Conservation (phyloP, 306 rosid genomes). For the Cajanus cajan region DNA sequence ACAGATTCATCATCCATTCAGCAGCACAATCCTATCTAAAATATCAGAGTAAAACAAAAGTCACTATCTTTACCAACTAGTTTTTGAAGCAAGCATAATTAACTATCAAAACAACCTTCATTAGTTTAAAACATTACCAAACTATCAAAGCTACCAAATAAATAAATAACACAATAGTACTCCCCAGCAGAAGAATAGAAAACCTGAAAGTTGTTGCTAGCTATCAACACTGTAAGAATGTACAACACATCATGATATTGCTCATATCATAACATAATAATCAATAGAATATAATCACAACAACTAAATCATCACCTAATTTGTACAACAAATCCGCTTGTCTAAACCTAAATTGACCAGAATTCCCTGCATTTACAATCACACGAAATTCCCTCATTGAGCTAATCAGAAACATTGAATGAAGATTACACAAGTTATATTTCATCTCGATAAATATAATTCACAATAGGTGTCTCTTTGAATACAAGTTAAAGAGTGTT, state of each 20-base stretch:
- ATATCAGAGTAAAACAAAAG: neutral
- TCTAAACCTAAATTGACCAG: neutral
- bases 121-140: neutral
- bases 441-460: neutral
- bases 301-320: slow-evolving; percentile 20
- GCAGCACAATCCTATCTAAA: neutral
- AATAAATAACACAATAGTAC: neutral
- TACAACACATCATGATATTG: slow-evolving; percentile 30
- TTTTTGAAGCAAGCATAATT: neutral
- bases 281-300: slow-evolving; percentile 24
- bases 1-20: neutral
- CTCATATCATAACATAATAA: slow-evolving; percentile 24
- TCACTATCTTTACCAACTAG: neutral
- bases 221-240: slow-evolving; percentile 23
- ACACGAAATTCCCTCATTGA: neutral
- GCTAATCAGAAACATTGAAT: neutral
- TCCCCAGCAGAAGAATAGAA: neutral
- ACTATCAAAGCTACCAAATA: neutral
- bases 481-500: no score
- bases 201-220: neutral
- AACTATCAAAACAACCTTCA: neutral
- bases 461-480: no score
- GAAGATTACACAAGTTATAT: neutral
- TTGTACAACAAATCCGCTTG: slow-evolving; percentile 25
- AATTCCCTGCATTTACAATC: neutral